phyloP scores from a whole-genome alignment of 768 basidiomycete species.

The Mycena kentingensis region DNA sequence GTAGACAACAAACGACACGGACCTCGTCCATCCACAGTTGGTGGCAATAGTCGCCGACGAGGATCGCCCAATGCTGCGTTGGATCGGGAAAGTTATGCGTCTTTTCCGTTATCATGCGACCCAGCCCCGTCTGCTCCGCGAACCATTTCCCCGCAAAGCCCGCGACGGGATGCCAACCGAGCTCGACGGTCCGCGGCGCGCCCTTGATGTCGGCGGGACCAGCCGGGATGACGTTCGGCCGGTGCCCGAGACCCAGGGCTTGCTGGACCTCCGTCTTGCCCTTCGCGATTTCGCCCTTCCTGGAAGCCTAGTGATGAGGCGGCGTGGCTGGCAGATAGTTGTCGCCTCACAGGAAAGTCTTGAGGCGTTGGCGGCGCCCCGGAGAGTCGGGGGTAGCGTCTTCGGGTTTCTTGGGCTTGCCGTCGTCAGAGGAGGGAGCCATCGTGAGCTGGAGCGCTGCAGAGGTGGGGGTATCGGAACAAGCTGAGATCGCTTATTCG shows the following conservation, averaged over 20 bases:
- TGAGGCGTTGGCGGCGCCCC: too few species aligned
- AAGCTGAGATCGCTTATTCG: conserved; percentile 5
- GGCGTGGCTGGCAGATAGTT: too few species aligned
- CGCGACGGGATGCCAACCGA: conserved; percentile 18
- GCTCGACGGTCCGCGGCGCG: conserved; percentile 4
- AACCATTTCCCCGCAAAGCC: conserved; percentile 20
- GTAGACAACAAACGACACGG: background rate
- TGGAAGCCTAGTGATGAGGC: too few species aligned
- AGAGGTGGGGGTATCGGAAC: background rate
- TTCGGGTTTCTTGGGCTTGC: too few species aligned
- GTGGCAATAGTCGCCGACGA: conserved; percentile 15
- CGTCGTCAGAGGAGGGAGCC: too few species aligned
- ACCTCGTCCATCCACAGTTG: conserved; percentile 16
- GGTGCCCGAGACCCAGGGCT: conserved; percentile 9
- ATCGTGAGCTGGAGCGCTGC: too few species aligned
- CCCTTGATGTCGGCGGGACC: conserved; percentile 3
- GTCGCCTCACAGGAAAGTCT: too few species aligned
- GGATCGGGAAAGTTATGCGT: conserved; percentile 12
- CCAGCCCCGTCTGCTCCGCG: conserved; percentile 18
- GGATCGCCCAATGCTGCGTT: conserved; percentile 18
- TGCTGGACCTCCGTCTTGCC: conserved; percentile 16
- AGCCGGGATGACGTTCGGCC: conserved; percentile 13
- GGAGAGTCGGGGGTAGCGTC: too few species aligned
- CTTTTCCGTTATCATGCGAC: conserved; percentile 9
- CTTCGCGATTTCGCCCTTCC: conserved; percentile 9